Evolutionary conservation across 1,139 yeast species (phyloP), one percentile per base, ranked within the genome.

Genomic region (Candida tropicalis): DNA sequence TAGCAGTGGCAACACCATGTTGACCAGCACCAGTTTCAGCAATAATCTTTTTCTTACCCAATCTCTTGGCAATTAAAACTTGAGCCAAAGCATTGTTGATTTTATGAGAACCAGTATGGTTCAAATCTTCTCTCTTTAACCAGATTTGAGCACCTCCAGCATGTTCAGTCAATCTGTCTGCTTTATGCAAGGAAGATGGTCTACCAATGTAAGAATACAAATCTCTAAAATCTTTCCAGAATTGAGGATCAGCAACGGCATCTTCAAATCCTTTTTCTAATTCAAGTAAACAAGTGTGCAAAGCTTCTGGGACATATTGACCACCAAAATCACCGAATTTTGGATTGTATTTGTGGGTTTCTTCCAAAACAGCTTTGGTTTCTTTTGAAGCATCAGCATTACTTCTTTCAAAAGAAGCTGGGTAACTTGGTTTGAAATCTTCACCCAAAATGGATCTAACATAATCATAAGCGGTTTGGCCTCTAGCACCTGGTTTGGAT

Each of bases 21-120:
- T 93, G 99, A 51, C 99, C 99, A 43, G 99, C 99, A 66, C 99
- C 99, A 36, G 99, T 93, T 72, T 93, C 99, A 36, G 99, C 99
- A 63, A 93, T 93, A 49, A 93, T 81, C 56, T 87, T 83, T 49
- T 73, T 82, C 73, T 93, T 93, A 39, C 99, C 99, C 55, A 95
- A 75, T 65, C 99, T 80, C 65, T 79, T 87, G 28, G 99, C 99
- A 54, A 93, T 76, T 49, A 93, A 75, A 18, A 89, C 93, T 73
- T 93, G 99, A 16, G 97, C 97, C 51, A 93, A 70, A 20, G 99
- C 98, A 59, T 93, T 93, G 68, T 93, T 93, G 63, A 93, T 93
- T 70, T 93, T 93, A 71, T 93, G 99, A 32, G 96, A 87, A 47
- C 99, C 99, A 2, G 99, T 93, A 66, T 93, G 99, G 71, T 93